Evolutionary conservation across 768 basidiomycete genomes (phyloP).

Genomic region (Tremella mesenterica): DNA sequence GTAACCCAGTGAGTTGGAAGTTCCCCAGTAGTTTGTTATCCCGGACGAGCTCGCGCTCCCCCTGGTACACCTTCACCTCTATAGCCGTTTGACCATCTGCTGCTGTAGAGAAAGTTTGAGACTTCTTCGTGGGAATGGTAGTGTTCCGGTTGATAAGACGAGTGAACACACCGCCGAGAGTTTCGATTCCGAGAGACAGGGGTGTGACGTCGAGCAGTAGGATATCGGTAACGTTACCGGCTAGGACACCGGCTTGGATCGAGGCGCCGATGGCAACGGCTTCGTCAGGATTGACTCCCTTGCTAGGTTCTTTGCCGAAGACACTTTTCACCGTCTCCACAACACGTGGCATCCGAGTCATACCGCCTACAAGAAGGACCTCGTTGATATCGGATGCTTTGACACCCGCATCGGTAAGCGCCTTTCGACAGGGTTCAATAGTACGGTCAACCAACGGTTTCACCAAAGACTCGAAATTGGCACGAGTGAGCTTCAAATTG

Average conservation of each 20-base stretch:
- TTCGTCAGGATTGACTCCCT: slow-evolving; percentile 99
- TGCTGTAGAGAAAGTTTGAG: slow-evolving; percentile 95
- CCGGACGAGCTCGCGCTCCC: slow-evolving; percentile 94
- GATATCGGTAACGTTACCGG: slow-evolving; percentile 92
- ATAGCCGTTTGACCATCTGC: slow-evolving; percentile 99
- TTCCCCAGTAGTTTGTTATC: slow-evolving; percentile 99
- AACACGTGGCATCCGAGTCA: slow-evolving; percentile 96
- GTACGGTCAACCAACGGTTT: slow-evolving; percentile 75
- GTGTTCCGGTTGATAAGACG: slow-evolving; percentile 97
- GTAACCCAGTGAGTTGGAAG: slow-evolving; percentile 98
- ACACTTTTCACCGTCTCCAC: slow-evolving; percentile 84
- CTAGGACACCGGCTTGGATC: slow-evolving; percentile 95
- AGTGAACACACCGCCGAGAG: slow-evolving; percentile 98
- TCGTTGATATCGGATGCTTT: slow-evolving; percentile 90
- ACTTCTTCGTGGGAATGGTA: slow-evolving; percentile 99
- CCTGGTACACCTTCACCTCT: slow-evolving; percentile 99
- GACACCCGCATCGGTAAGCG: slow-evolving; percentile 81
- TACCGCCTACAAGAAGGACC: slow-evolving; percentile 96
- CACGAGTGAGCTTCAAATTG: slow-evolving; percentile 77
- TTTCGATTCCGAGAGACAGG: slow-evolving; percentile 87
- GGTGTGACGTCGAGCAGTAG: slow-evolving; percentile 53
- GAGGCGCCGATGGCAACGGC: slow-evolving; percentile 97
- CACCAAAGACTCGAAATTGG: slow-evolving; percentile 83
- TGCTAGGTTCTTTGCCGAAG: slow-evolving; percentile 93
- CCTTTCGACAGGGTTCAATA: slow-evolving; percentile 94